Evolutionary conservation across 23 red algal species (phyloP).

Genomic region (Gracilaria gracilis): DNA sequence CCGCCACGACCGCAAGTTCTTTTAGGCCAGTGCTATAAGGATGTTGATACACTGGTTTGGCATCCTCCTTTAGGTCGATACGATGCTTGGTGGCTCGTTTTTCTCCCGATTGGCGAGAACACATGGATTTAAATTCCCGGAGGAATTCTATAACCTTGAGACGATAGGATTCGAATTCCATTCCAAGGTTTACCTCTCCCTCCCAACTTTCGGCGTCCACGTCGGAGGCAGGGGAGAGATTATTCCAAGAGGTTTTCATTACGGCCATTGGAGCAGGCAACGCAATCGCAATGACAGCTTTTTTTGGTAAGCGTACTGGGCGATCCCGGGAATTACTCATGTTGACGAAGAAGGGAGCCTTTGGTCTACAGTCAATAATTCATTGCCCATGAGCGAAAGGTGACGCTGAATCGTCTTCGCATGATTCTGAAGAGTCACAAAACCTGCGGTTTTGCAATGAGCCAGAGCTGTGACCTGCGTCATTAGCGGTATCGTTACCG

Average conservation of each 20-base stretch:
- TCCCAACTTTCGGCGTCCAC: background rate
- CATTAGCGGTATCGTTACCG: background rate
- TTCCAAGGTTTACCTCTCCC: background rate
- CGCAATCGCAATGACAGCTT: background rate
- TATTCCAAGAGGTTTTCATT: background rate
- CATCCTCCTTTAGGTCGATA: background rate
- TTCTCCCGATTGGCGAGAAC: background rate
- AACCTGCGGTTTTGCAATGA: slow-evolving; percentile 2
- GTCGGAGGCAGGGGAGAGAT: background rate
- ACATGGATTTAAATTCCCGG: background rate
- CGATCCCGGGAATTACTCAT: slow-evolving; percentile 3
- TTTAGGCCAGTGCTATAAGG: background rate
- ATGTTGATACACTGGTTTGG: background rate
- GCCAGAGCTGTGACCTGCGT: background rate
- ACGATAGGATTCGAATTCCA: background rate
- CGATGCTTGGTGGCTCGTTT: background rate
- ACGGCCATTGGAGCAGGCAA: slow-evolving; percentile 8
- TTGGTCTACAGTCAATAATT: background rate
- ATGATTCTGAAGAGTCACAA: slow-evolving; percentile 1
- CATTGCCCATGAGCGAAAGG: slow-evolving; percentile 14
- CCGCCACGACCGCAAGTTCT: background rate
- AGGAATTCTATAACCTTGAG: background rate
- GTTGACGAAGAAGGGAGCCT: background rate
- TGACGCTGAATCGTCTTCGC: slow-evolving; percentile 1
- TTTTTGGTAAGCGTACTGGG: background rate